Percentiles rank a stretch among this genome's conserved stretches.
phyloP scores from a whole-genome alignment of 176 grass and related monocot genomes.

The Musa itinerans region DNA sequence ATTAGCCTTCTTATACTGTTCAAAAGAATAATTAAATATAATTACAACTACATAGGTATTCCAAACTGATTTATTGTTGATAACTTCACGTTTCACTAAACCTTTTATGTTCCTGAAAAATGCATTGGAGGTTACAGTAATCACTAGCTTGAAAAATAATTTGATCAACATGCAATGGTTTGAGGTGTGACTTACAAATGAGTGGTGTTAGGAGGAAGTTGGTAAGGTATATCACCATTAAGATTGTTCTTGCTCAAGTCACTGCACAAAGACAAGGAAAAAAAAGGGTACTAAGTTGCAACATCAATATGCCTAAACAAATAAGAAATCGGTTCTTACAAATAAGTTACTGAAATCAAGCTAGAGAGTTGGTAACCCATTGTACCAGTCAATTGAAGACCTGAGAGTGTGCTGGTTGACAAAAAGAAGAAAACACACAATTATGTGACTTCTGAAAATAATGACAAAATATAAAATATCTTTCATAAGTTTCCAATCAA shows the following conservation, averaged over 20 bases:
- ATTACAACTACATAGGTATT: background rate
- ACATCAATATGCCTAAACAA: conserved; percentile 22
- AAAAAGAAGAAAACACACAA: conserved; percentile 23
- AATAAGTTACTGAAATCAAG: conserved; percentile 83
- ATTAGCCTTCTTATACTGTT: background rate
- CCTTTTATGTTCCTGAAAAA: background rate
- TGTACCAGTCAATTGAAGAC: conserved; percentile 55
- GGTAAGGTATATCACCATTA: conserved; percentile 69
- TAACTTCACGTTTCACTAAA: background rate
- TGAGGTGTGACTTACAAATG: conserved; percentile 48
- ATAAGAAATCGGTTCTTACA: conserved; percentile 63
- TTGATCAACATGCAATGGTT: background rate
- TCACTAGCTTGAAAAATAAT: conserved; percentile 4
- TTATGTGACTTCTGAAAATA: conserved; percentile 5
- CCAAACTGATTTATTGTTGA: background rate
- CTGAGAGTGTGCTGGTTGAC: conserved; percentile 52
- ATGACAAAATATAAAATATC: background rate
- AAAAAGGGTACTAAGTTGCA: conserved; percentile 44
- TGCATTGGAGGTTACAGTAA: background rate
- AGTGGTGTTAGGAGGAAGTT: conserved; percentile 77
- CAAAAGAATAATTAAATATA: background rate
- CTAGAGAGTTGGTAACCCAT: conserved; percentile 75
- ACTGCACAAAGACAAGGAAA: conserved; percentile 73
- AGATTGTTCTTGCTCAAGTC: conserved; percentile 93
- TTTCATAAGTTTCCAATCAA: background rate